These are phyloP conservation scores for Sugiyamaella xylanicola DNA, from an alignment of 1,139 yeast species.

Conservation along the genomic window DNA sequence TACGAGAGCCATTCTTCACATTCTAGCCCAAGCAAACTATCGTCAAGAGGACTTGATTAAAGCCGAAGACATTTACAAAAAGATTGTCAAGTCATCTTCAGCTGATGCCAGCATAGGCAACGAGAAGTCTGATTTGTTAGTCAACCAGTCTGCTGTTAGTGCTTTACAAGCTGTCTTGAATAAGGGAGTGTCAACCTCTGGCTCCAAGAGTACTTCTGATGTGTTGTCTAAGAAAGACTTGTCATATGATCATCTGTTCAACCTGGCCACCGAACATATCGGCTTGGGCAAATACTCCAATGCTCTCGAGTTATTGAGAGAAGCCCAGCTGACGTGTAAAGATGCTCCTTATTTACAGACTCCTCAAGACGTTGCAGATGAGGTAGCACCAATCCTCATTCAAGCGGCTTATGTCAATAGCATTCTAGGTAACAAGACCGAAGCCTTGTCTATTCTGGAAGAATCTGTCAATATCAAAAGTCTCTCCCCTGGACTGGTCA, in stretches of 20 bases:
- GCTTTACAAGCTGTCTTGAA: constrained; percentile 49
- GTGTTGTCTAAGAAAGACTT: constrained; percentile 21
- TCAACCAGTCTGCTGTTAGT: constrained; percentile 68
- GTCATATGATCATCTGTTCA: constrained; percentile 65
- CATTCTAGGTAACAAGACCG: constrained; percentile 47
- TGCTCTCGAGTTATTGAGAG: constrained; percentile 53
- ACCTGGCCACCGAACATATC: constrained; percentile 62
- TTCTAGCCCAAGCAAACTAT: constrained; percentile 81
- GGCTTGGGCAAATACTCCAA: constrained; percentile 48
- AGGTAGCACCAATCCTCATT: constrained; percentile 61
- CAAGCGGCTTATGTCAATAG: constrained; percentile 71
- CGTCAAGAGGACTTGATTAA: constrained; percentile 59
- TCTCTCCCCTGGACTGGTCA: constrained; percentile 25
- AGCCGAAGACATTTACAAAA: constrained; percentile 59
- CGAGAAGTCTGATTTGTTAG: constrained; percentile 59
- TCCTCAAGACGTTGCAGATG: constrained; percentile 48
- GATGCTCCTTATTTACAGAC: constrained; percentile 46
- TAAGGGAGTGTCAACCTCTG: too few species aligned
- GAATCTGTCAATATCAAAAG: constrained; percentile 28
- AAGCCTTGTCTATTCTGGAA: constrained; percentile 49
- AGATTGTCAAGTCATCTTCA: constrained; percentile 43
- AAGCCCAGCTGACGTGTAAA: constrained; percentile 52
- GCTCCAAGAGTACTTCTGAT: constrained; percentile 1
- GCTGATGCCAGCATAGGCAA: constrained; percentile 24
- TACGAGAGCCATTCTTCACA: constrained; percentile 53